Conservation (phyloP, 305 asterid genomes). For the Salvia sclarea region DNA sequence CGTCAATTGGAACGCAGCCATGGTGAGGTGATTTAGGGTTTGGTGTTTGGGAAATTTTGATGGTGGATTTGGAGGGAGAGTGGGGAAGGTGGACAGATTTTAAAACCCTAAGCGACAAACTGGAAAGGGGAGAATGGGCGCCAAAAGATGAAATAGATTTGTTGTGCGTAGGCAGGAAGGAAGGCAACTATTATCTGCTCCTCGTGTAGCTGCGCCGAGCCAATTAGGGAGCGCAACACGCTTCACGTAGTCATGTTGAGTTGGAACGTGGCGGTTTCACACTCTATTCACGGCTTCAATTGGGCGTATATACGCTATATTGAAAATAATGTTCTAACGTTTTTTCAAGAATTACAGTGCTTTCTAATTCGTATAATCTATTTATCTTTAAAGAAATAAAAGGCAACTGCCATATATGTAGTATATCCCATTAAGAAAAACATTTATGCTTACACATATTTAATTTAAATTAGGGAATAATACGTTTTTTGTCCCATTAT, state of each 20-base stretch:
- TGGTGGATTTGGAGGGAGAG: constrained; percentile 16
- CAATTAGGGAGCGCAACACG: background rate
- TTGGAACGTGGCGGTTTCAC: background rate
- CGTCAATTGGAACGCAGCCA: constrained; percentile 54
- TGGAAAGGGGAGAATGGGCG: constrained; percentile 30
- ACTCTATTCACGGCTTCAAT: background rate
- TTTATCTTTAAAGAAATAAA: no score
- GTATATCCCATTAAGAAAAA: no score
- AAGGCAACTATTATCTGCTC: constrained; percentile 12
- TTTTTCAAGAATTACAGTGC: no score
- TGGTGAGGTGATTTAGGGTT: constrained; percentile 17
- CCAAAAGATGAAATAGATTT: constrained; percentile 31
- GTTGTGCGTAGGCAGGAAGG: constrained; percentile 8
- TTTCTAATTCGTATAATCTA: no score
- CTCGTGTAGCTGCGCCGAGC: constrained; percentile 19
- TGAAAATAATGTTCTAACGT: no score
- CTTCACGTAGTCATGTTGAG: background rate
- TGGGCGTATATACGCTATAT: background rate
- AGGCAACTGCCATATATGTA: no score
- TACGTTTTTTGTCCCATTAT: no score
- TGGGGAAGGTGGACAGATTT: constrained; percentile 27
- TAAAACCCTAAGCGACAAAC: constrained; percentile 45
- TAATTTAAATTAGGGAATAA: no score
- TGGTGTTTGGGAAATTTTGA: background rate
- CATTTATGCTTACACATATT: no score